Percentiles rank a stretch among this genome's conserved stretches.
Evolutionary conservation across 139 green algal genomes (phyloP).

Genomic region (Chlamydomonas sphaeroides): DNA sequence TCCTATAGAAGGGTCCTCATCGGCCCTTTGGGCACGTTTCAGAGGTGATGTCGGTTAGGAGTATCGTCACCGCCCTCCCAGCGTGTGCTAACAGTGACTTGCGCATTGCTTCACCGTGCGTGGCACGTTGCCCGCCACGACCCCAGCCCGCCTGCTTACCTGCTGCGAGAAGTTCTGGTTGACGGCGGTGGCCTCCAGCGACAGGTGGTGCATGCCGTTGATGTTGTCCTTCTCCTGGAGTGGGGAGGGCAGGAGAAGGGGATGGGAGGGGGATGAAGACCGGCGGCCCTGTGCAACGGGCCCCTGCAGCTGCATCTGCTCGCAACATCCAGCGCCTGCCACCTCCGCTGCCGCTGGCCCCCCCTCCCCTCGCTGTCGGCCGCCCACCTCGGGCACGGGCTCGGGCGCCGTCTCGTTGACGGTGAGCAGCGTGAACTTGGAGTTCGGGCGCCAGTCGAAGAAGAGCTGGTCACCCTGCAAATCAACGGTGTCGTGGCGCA

Average conservation of each 20-base stretch:
- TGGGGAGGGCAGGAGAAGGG: slow-evolving; percentile 14
- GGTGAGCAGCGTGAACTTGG: slow-evolving; percentile 89
- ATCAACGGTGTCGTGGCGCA: no score
- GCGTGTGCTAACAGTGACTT: no score
- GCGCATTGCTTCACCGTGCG: no score
- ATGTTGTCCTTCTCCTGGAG: slow-evolving; percentile 88
- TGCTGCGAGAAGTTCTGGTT: slow-evolving; percentile 96
- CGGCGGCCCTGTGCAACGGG: no score
- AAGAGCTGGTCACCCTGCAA: slow-evolving; percentile 76
- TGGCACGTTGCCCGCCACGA: no score
- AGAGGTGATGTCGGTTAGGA: slow-evolving; percentile 37
- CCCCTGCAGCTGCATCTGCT: no score
- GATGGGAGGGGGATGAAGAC: not conserved
- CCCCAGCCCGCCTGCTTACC: slow-evolving; percentile 41
- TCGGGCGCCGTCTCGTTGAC: slow-evolving; percentile 82
- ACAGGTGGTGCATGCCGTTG: slow-evolving; percentile 91
- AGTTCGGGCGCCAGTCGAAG: slow-evolving; percentile 90
- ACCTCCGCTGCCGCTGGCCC: no score
- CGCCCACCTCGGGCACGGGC: slow-evolving; percentile 33
- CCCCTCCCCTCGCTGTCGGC: no score
- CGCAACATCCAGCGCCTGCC: not conserved
- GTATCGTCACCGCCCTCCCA: slow-evolving; percentile 15
- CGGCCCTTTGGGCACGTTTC: not conserved
- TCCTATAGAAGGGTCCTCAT: slow-evolving; percentile 29
- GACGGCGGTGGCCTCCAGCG: slow-evolving; percentile 90